These are phyloP conservation scores for Morella rubra DNA, from an alignment of 306 rosid species.

Conservation along the genomic window DNA sequence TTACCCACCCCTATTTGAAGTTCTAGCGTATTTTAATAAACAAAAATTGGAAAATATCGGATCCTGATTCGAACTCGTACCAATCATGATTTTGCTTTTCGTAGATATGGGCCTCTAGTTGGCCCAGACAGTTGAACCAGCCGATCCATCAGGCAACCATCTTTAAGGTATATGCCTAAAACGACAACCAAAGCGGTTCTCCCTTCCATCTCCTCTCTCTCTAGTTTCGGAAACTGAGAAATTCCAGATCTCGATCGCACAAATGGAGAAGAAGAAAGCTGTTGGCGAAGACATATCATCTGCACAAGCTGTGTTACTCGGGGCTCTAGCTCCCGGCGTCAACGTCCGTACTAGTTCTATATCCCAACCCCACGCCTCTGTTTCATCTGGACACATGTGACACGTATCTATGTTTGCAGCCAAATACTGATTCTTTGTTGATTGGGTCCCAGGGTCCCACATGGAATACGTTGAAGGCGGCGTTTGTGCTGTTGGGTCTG, in stretches of 20 bases:
- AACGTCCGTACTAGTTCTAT: slow-evolving; percentile 47
- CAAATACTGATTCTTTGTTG: background rate
- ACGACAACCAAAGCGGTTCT: background rate
- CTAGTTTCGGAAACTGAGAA: background rate
- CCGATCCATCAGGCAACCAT: background rate
- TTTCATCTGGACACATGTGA: too few species aligned
- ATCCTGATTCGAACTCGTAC: too few species aligned
- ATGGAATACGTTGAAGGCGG: slow-evolving; percentile 67
- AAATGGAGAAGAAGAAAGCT: slow-evolving; percentile 49
- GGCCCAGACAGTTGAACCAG: background rate
- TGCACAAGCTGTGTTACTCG: slow-evolving; percentile 76
- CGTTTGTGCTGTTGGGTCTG: slow-evolving; percentile 74
- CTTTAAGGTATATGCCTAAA: too few species aligned
- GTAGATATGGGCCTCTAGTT: too few species aligned
- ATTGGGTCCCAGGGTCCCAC: slow-evolving; percentile 65
- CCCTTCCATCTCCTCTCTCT: background rate
- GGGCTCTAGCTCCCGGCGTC: slow-evolving; percentile 91
- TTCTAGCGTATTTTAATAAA: too few species aligned
- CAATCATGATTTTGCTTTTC: too few species aligned
- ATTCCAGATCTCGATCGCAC: slow-evolving; percentile 2
- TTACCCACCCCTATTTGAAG: too few species aligned
- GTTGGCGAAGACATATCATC: slow-evolving; percentile 54
- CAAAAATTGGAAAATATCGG: too few species aligned
- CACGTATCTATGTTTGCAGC: background rate
- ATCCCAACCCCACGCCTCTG: background rate